Conservation (phyloP, 495 filamentous ascomycete species). For the Cercophora sp. region DNA sequence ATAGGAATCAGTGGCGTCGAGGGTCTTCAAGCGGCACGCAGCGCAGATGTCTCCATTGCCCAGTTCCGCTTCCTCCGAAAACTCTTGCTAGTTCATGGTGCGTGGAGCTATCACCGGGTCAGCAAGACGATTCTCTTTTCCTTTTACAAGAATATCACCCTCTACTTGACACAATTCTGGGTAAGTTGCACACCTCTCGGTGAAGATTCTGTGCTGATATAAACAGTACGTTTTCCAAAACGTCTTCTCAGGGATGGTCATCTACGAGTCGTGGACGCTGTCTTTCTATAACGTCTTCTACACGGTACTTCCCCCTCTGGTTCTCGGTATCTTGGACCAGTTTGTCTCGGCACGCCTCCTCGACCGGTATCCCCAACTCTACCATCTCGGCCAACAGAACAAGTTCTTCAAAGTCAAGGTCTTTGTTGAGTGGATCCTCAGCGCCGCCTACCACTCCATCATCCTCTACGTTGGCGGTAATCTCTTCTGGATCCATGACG, state of each 20-base stretch:
- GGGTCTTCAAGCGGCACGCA: slow-evolving; percentile 96
- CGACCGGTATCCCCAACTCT: slow-evolving; percentile 95
- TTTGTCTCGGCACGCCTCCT: slow-evolving; percentile 95
- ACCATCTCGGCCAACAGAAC: slow-evolving; percentile 87
- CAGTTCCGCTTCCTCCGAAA: slow-evolving; percentile 97
- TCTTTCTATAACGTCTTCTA: slow-evolving; percentile 99
- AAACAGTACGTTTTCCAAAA: slow-evolving; percentile 92
- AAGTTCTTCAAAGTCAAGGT: slow-evolving; percentile 88
- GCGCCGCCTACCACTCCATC: slow-evolving; percentile 94
- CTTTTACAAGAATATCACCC: slow-evolving; percentile 98
- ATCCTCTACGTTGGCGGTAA: slow-evolving; percentile 82
- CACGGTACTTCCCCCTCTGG: slow-evolving; percentile 89
- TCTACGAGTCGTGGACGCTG: slow-evolving; percentile 98
- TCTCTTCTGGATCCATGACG: slow-evolving; percentile 75
- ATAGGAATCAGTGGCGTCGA: slow-evolving; percentile 97
- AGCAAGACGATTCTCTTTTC: slow-evolving; percentile 96
- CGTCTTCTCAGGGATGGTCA: slow-evolving; percentile 94
- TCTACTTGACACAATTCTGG: slow-evolving; percentile 99
- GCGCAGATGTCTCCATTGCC: slow-evolving; percentile 91
- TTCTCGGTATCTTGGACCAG: slow-evolving; percentile 95
- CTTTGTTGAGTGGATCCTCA: slow-evolving; percentile 87
- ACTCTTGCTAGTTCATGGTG: slow-evolving; percentile 89
- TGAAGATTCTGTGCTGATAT: background rate
- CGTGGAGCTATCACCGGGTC: slow-evolving; percentile 97
- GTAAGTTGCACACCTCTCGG: slow-evolving; percentile 39